Conservation (phyloP, 78 protist species). For the Dictyostelium capitatum region DNA sequence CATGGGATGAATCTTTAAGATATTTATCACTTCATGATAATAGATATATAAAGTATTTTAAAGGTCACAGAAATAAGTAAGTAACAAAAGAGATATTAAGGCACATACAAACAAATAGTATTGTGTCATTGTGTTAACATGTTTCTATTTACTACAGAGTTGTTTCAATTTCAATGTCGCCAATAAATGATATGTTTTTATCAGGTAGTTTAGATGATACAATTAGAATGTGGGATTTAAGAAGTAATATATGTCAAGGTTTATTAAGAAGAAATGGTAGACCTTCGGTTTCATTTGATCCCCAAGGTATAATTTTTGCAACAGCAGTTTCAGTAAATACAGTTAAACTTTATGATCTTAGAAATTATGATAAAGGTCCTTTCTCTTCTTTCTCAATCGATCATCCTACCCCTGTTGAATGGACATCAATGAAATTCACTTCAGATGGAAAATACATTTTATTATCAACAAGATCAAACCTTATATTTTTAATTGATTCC, state of each 20-base stretch:
- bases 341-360: constrained; percentile 80
- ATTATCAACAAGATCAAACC: constrained; percentile 55
- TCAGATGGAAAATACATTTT: constrained; percentile 85
- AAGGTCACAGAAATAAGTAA: constrained; percentile 89
- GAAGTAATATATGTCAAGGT: constrained; percentile 85
- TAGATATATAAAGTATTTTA: constrained; percentile 88
- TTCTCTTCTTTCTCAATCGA: constrained; percentile 52
- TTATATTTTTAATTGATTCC: constrained; percentile 80
- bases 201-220: constrained; percentile 86
- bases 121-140: no score
- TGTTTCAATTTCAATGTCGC: constrained; percentile 84
- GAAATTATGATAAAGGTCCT: constrained; percentile 80
- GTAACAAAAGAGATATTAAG: no score
- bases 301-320: constrained; percentile 83
- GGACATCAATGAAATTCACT: constrained; percentile 82
- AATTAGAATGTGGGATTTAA: constrained; percentile 89
- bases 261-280: constrained; percentile 59
- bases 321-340: constrained; percentile 59
- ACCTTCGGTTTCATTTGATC: constrained; percentile 83
- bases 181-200: constrained; percentile 82
- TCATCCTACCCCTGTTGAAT: constrained; percentile 70
- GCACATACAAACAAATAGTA: no score
- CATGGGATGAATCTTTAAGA: constrained; percentile 89
- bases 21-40: constrained; percentile 90
- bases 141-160: no score